Conservation (phyloP, 2,329 filamentous ascomycete genomes). For the Berkeleyomyces rouxiae region DNA sequence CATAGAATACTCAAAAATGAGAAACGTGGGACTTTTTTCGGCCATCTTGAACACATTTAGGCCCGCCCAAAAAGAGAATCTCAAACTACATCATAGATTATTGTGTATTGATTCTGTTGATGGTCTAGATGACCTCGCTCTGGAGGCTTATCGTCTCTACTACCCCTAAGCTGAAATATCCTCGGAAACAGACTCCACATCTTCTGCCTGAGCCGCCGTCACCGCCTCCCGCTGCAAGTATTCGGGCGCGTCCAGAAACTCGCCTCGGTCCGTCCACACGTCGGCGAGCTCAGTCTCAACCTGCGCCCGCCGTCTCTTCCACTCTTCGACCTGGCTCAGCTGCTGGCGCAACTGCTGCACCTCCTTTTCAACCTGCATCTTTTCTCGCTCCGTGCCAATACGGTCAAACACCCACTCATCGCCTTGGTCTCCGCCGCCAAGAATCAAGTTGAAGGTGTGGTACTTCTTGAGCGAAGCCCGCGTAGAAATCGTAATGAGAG, state of each 20-base stretch:
- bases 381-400: slow-evolving; percentile 86
- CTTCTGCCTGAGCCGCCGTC: background rate
- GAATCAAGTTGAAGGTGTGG: slow-evolving; percentile 75
- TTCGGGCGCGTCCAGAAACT: slow-evolving; percentile 30
- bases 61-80: background rate
- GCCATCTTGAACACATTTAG: too few species aligned
- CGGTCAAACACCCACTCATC: slow-evolving; percentile 84
- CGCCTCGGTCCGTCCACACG: slow-evolving; percentile 41
- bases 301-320: slow-evolving; percentile 60
- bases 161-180: background rate
- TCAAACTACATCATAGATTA: background rate
- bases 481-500: slow-evolving; percentile 88
- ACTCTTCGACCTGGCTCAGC: slow-evolving; percentile 64
- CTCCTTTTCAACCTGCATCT: slow-evolving; percentile 84
- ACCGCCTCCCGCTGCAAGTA: slow-evolving; percentile 22
- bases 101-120: too few species aligned
- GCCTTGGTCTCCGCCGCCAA: slow-evolving; percentile 66
- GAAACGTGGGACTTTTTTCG: background rate
- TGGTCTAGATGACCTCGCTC: too few species aligned
- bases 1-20: background rate
- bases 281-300: slow-evolving; percentile 67
- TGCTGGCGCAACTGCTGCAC: slow-evolving; percentile 67
- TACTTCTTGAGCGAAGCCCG: slow-evolving; percentile 90
- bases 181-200: background rate
- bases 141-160: background rate